These are phyloP conservation scores for Tillandsia leiboldiana DNA, from an alignment of 176 grass and related monocot species.

Conservation along the genomic window DNA sequence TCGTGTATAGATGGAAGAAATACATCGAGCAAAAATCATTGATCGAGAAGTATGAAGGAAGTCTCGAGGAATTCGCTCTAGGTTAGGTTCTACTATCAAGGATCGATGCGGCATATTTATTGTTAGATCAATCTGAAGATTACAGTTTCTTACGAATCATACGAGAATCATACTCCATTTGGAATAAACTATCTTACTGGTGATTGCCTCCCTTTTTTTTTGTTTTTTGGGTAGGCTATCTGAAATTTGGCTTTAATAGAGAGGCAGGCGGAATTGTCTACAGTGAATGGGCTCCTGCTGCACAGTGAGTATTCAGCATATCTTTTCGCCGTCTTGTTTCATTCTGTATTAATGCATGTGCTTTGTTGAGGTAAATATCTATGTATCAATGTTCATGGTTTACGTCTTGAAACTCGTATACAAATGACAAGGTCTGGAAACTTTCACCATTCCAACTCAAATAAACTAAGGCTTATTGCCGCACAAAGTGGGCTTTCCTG, in stretches of 20 bases:
- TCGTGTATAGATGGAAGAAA: constrained; percentile 53
- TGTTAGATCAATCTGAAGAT: background rate
- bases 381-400: no score
- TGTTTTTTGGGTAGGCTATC: constrained; percentile 47
- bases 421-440: no score
- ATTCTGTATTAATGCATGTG: background rate
- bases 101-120: constrained; percentile 4
- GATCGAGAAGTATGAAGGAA: constrained; percentile 62
- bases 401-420: no score
- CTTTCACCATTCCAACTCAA: no score
- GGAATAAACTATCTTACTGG: background rate
- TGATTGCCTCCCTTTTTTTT: background rate
- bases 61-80: constrained; percentile 67
- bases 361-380: no score
- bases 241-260: constrained; percentile 89
- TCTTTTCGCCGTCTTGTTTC: background rate
- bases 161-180: background rate
- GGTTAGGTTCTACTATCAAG: constrained; percentile 27
- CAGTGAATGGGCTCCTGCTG: constrained; percentile 93
- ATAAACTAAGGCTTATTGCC: no score
- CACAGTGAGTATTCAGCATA: constrained; percentile 52
- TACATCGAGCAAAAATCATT: constrained; percentile 49
- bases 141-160: background rate
- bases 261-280: constrained; percentile 50
- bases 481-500: no score